Evolutionary conservation across 140 eudicot species (phyloP).

Genomic region (Erigeron philadelphicus): DNA sequence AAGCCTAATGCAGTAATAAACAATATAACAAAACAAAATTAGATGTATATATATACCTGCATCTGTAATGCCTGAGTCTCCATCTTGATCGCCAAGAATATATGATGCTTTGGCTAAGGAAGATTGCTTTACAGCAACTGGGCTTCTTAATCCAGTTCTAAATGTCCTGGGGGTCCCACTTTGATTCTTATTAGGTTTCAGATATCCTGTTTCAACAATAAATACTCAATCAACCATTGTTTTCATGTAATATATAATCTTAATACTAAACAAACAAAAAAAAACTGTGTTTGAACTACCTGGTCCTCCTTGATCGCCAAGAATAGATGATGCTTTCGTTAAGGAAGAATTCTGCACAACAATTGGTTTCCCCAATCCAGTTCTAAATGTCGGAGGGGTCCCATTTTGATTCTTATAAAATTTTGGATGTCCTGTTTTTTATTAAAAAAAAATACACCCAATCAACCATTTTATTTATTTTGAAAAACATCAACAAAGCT

Average conservation of each 20-base stretch:
- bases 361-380: constrained; percentile 28
- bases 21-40: no score
- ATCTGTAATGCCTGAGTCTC: constrained; percentile 4
- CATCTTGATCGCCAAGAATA: constrained; percentile 38
- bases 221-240: no score
- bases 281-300: not conserved
- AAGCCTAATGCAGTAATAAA: no score
- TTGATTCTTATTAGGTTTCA: constrained; percentile 33
- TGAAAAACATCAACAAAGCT: no score
- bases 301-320: constrained; percentile 35
- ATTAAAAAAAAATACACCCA: no score
- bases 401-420: constrained; percentile 31
- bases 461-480: no score
- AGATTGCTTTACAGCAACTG: constrained; percentile 31
- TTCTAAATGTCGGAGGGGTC: constrained; percentile 19
- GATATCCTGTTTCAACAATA: constrained; percentile 34
- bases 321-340: constrained; percentile 49
- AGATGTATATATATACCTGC: no score
- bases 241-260: no score
- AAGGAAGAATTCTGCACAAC: constrained; percentile 32
- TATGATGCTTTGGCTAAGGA: constrained; percentile 46
- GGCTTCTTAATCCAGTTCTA: constrained; percentile 26
- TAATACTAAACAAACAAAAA: no score
- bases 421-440: constrained; percentile 43
- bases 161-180: constrained; percentile 19